Conservation (phyloP, 768 basidiomycete species). For the Amanita fuliginea region DNA sequence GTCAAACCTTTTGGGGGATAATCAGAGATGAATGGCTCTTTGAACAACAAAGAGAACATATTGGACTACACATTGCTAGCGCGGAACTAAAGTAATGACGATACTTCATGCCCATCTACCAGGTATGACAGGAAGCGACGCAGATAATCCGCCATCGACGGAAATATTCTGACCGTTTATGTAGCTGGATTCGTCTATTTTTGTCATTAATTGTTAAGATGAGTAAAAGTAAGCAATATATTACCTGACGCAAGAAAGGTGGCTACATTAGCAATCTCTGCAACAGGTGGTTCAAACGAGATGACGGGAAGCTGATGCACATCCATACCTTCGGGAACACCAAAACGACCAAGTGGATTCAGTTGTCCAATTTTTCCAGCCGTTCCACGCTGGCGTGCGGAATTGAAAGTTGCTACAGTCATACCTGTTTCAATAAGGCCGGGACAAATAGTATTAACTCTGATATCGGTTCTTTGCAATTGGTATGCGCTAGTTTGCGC, state of each 20-base stretch:
- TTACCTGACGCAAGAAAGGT: slow-evolving; percentile 83
- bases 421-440: slow-evolving; percentile 92
- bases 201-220: background rate
- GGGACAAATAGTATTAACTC: slow-evolving; percentile 86
- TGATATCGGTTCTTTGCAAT: slow-evolving; percentile 70
- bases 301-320: slow-evolving; percentile 1
- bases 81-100: background rate
- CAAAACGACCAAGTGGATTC: slow-evolving; percentile 76
- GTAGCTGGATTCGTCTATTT: slow-evolving; percentile 77
- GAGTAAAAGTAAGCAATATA: background rate
- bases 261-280: slow-evolving; percentile 81
- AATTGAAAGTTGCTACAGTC: slow-evolving; percentile 69
- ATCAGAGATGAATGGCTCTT: too few species aligned
- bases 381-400: slow-evolving; percentile 68
- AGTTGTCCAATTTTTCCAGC: slow-evolving; percentile 70
- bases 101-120: slow-evolving; percentile 48
- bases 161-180: slow-evolving; percentile 84
- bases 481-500: slow-evolving; percentile 77
- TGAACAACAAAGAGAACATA: too few species aligned
- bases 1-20: too few species aligned
- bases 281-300: slow-evolving; percentile 3
- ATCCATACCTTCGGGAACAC: slow-evolving; percentile 61
- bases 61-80: too few species aligned
- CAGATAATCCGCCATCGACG: slow-evolving; percentile 78
- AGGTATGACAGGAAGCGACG: slow-evolving; percentile 70